A percentile compares a stretch with the other conserved stretches of the same genome.
Conservation (phyloP, 2,329 filamentous ascomycete genomes). For the Stagonosporopsis cucurbitacearum region DNA sequence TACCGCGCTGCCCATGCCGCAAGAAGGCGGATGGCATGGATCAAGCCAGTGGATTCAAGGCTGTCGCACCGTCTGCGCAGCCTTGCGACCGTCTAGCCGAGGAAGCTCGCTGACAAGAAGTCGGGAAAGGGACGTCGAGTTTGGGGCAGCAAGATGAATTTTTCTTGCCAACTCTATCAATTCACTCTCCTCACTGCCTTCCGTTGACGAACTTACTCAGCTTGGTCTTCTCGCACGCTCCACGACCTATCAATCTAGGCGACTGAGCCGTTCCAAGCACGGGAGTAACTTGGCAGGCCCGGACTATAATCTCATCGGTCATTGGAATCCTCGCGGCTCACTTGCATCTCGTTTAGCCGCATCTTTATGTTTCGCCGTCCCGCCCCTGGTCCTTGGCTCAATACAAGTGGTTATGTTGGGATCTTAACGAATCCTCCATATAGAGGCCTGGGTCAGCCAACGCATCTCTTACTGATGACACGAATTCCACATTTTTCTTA, state of each 20-base stretch:
- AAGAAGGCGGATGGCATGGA: conserved; percentile 9
- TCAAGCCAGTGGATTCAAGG: conserved; percentile 24
- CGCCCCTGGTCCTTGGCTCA: conserved; percentile 3
- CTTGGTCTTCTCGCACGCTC: not conserved
- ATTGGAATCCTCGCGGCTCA: not conserved
- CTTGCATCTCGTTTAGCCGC: not conserved
- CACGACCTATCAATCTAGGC: not conserved
- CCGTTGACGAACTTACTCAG: not conserved
- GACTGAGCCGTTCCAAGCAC: not conserved
- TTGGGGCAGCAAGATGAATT: conserved; percentile 4
- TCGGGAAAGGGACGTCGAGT: conserved; percentile 16
- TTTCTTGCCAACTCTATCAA: not conserved
- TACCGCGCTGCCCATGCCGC: conserved; percentile 22
- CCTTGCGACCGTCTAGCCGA: conserved; percentile 20
- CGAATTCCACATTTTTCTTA: not conserved
- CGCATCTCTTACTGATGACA: not conserved
- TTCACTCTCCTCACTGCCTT: no score
- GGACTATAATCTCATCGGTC: not conserved
- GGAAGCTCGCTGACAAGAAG: conserved; percentile 3
- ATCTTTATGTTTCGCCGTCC: not conserved
- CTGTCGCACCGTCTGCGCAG: conserved; percentile 27
- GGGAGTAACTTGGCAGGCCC: not conserved
- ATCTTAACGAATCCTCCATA: not conserved
- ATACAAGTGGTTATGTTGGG: not conserved
- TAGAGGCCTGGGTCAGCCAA: conserved; percentile 1